These are phyloP conservation scores for Spiraea crenata DNA, from an alignment of 331 rosid genomes.

Conservation along the genomic window DNA sequence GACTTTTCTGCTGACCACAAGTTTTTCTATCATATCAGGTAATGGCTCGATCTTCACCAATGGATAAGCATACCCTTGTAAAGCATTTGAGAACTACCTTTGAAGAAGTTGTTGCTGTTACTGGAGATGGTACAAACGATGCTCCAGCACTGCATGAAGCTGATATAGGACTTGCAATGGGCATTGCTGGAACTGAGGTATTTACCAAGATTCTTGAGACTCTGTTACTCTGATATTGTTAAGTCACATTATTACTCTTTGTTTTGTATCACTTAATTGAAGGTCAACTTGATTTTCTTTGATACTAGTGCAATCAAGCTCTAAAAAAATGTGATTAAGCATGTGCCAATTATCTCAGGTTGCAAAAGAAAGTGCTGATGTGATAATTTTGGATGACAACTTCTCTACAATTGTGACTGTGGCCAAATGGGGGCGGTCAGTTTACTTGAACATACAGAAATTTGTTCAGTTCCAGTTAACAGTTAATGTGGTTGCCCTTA, in stretches of 20 bases:
- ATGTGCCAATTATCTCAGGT: slow-evolving; percentile 52
- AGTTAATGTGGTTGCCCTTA: slow-evolving; percentile 89
- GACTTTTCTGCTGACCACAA: slow-evolving; percentile 2
- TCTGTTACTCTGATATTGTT: neutral
- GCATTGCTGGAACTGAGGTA: slow-evolving; percentile 99
- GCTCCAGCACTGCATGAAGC: slow-evolving; percentile 99
- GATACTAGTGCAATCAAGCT: slow-evolving; percentile 8
- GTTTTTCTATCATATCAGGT: slow-evolving; percentile 44
- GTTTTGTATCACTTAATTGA: slow-evolving; percentile 3
- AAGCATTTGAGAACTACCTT: slow-evolving; percentile 79
- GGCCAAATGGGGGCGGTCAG: slow-evolving; percentile 99
- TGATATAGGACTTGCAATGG: slow-evolving; percentile 99
- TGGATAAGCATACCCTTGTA: slow-evolving; percentile 94
- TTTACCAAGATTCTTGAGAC: neutral
- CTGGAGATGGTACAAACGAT: slow-evolving; percentile 98
- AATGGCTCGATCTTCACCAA: slow-evolving; percentile 94
- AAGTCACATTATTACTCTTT: neutral
- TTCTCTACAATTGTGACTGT: slow-evolving; percentile 93
- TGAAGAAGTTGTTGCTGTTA: slow-evolving; percentile 90
- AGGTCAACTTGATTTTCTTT: slow-evolving; percentile 13
- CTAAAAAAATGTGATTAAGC: neutral
- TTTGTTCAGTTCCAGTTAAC: slow-evolving; percentile 98
- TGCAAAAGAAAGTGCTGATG: slow-evolving; percentile 98
- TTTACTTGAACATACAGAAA: slow-evolving; percentile 91
- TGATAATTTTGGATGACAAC: slow-evolving; percentile 88